Percentiles rank a stretch among this genome's conserved stretches.
Evolutionary conservation across 1,284 basidiomycete species (phyloP).

Genomic region (Malassezia furfur): DNA sequence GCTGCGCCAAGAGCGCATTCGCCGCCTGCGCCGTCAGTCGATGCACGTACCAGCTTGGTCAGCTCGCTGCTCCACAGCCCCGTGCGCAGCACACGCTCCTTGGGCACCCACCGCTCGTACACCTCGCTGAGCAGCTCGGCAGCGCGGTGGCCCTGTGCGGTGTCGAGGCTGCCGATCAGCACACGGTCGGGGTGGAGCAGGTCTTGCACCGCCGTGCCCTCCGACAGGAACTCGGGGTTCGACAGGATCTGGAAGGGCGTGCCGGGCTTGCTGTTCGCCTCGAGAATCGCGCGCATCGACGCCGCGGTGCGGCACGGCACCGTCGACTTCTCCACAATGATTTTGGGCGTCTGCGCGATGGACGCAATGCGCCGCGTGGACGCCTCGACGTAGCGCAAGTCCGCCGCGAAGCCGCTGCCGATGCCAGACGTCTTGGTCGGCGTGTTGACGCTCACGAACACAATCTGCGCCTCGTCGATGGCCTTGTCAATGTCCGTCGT

Average conservation of each 20-base stretch:
- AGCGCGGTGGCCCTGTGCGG: slow-evolving; percentile 70
- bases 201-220: slow-evolving; percentile 89
- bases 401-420: slow-evolving; percentile 92
- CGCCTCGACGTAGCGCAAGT: slow-evolving; percentile 64
- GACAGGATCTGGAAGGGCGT: slow-evolving; percentile 95
- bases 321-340: slow-evolving; percentile 98
- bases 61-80: slow-evolving; percentile 98
- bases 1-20: slow-evolving; percentile 89
- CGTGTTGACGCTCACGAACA: slow-evolving; percentile 75
- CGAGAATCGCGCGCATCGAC: slow-evolving; percentile 96
- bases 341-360: slow-evolving; percentile 82
- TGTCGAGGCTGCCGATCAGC: slow-evolving; percentile 88
- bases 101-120: slow-evolving; percentile 93
- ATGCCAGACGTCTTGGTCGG: slow-evolving; percentile 97
- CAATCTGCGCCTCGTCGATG: slow-evolving; percentile 77
- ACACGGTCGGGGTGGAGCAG: slow-evolving; percentile 85
- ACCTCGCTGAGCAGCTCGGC: slow-evolving; percentile 66
- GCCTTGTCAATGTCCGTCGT: slow-evolving; percentile 86
- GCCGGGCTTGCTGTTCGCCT: slow-evolving; percentile 86
- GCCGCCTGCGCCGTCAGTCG: slow-evolving; percentile 57
- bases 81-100: slow-evolving; percentile 75
- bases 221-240: slow-evolving; percentile 97
- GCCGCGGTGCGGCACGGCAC: slow-evolving; percentile 96
- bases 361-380: slow-evolving; percentile 91
- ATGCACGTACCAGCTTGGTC: slow-evolving; percentile 62